A percentile compares a stretch with the other conserved stretches of the same genome.
Conservation (phyloP, 1,139 yeast species). For the Blastobotrys petasosporus region DNA sequence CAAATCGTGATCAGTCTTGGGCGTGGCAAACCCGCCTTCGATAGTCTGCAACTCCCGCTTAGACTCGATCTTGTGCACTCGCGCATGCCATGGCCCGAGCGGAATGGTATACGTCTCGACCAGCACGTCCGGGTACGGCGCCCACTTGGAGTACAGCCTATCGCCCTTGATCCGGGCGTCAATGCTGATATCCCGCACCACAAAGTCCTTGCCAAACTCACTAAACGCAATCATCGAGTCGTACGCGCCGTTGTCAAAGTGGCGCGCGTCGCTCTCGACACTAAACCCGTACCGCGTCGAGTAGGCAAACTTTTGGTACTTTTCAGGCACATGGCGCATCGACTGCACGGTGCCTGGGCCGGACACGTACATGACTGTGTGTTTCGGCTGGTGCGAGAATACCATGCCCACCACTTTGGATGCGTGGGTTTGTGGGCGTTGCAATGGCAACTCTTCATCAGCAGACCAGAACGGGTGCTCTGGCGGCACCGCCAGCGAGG, state of each 20-base stretch:
- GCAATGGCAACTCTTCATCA: slow-evolving; percentile 14
- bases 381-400: slow-evolving; percentile 23
- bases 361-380: slow-evolving; percentile 28
- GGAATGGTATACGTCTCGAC: slow-evolving; percentile 29
- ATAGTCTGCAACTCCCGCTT: slow-evolving; percentile 15
- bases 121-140: slow-evolving; percentile 24
- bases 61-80: slow-evolving; percentile 26
- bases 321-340: slow-evolving; percentile 28
- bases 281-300: slow-evolving; percentile 32
- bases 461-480: slow-evolving; percentile 26
- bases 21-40: slow-evolving; percentile 23
- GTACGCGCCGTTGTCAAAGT: slow-evolving; percentile 22
- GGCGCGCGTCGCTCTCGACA: slow-evolving; percentile 23
- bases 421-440: slow-evolving; percentile 9
- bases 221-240: slow-evolving; percentile 22
- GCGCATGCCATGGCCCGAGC: slow-evolving; percentile 25
- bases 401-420: slow-evolving; percentile 23
- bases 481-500: slow-evolving; percentile 21
- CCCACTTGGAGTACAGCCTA: slow-evolving; percentile 26
- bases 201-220: slow-evolving; percentile 17
- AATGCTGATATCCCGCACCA: slow-evolving; percentile 20
- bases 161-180: slow-evolving; percentile 25
- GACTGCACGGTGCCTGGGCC: slow-evolving; percentile 27
- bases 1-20: slow-evolving; percentile 14
- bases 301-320: slow-evolving; percentile 33